These are phyloP conservation scores for Dryas alaskensis DNA, from an alignment of 306 rosid genomes.

Conservation along the genomic window DNA sequence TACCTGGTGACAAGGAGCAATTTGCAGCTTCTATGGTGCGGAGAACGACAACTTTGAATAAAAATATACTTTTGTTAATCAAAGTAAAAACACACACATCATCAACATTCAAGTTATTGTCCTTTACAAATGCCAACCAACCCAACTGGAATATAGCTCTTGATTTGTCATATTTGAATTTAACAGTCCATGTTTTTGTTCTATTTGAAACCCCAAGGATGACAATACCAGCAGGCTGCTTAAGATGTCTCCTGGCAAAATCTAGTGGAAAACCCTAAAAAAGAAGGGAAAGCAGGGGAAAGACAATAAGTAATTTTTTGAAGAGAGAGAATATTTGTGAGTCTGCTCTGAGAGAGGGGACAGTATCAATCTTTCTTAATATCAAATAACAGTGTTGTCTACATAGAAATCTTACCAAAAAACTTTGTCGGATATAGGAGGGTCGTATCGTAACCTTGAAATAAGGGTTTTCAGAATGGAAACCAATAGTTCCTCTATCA, in stretches of 20 bases:
- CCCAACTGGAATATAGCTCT: conserved; percentile 8
- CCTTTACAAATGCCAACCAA: conserved; percentile 36
- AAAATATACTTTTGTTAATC: not conserved
- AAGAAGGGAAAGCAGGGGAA: not conserved
- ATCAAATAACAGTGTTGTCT: too few relatives aligned
- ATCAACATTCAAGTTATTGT: conserved; percentile 24
- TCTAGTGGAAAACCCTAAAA: not conserved
- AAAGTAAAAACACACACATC: conserved; percentile 28
- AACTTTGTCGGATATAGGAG: not conserved
- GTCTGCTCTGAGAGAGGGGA: not conserved
- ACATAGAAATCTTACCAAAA: conserved; percentile 8
- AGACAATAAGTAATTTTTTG: too few relatives aligned
- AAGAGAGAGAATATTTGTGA: not conserved
- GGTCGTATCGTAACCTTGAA: conserved; percentile 15
- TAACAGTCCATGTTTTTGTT: conserved; percentile 18
- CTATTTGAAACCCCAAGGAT: not conserved
- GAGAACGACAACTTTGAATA: conserved; percentile 15
- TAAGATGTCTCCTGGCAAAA: not conserved
- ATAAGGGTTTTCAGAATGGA: conserved; percentile 9
- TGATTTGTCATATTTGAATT: not conserved
- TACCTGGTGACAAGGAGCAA: not conserved
- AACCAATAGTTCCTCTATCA: not conserved
- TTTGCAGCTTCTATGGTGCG: not conserved
- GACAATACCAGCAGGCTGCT: not conserved
- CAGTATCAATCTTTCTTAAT: not conserved